These are phyloP conservation scores for Asterophora lycoperdoides DNA, from an alignment of 768 basidiomycete species.

Conservation along the genomic window DNA sequence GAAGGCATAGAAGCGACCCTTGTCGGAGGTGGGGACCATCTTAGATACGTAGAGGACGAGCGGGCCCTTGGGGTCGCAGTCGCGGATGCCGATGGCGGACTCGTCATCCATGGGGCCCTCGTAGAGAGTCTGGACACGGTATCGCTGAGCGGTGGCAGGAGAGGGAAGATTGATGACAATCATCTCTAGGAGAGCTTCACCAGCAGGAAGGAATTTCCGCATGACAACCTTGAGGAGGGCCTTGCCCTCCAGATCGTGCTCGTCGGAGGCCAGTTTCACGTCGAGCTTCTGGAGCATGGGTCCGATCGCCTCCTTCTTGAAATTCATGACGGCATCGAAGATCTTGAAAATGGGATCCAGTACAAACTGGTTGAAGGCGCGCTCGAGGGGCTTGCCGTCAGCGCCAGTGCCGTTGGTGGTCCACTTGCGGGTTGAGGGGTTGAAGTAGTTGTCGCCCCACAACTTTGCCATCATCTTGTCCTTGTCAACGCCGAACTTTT, in stretches of 20 bases:
- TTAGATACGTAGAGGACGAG: conserved; percentile 98
- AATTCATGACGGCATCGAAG: conserved; percentile 99
- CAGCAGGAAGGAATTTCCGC: conserved; percentile 99
- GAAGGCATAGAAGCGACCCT: conserved; percentile 99
- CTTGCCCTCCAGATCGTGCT: conserved; percentile 94
- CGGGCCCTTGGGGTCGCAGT: conserved; percentile 95
- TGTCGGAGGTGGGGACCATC: conserved; percentile 99
- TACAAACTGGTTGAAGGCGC: conserved; percentile 97
- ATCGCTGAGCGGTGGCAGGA: conserved; percentile 93
- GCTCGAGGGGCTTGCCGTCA: conserved; percentile 90
- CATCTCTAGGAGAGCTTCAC: conserved; percentile 99
- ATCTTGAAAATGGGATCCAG: conserved; percentile 99
- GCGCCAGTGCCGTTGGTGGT: conserved; percentile 68
- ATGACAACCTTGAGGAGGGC: conserved; percentile 94
- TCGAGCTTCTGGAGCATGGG: conserved; percentile 96
- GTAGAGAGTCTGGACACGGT: conserved; percentile 99
- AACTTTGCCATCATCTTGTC: conserved; percentile 97
- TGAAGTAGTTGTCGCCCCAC: conserved; percentile 99
- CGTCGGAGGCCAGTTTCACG: conserved; percentile 79
- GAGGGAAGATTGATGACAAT: conserved; percentile 99
- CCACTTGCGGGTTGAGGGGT: conserved; percentile 96
- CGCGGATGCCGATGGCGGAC: conserved; percentile 96
- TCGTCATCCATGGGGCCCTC: conserved; percentile 99
- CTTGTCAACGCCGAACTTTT: conserved; percentile 99
- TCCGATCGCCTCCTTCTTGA: conserved; percentile 86